These are phyloP conservation scores for Podochytrium sp. DNA, from an alignment of 192 early-diverging fungal species.

Conservation along the genomic window DNA sequence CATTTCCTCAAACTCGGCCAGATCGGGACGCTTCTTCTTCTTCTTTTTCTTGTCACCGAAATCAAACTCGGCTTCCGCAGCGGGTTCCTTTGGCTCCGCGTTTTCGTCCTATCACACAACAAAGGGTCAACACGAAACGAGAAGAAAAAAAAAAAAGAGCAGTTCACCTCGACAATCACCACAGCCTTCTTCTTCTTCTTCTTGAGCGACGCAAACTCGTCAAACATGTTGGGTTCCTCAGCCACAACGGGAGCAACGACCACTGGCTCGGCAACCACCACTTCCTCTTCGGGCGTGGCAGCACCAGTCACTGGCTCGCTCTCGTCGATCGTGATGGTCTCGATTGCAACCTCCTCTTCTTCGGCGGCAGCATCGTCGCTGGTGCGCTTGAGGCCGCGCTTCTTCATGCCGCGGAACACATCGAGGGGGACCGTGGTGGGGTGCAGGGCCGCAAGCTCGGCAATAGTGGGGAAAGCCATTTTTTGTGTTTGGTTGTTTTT, in stretches of 20 bases:
- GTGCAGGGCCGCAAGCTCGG: background rate
- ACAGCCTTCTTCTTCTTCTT: constrained; percentile 90
- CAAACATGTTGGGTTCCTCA: constrained; percentile 34
- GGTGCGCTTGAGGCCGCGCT: background rate
- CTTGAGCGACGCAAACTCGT: constrained; percentile 64
- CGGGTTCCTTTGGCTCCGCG: constrained; percentile 7
- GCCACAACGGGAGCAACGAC: background rate
- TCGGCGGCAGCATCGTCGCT: background rate
- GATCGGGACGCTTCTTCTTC: constrained; percentile 70
- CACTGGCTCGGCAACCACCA: background rate
- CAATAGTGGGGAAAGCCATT: background rate
- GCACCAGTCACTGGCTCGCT: background rate
- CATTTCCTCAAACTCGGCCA: constrained; percentile 87
- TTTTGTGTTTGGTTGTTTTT: no score
- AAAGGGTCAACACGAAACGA: background rate
- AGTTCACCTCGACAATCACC: constrained; percentile 22
- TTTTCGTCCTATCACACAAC: constrained; percentile 33
- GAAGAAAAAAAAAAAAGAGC: constrained; percentile 7
- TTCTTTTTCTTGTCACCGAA: constrained; percentile 84
- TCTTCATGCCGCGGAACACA: constrained; percentile 1
- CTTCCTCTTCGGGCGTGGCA: background rate
- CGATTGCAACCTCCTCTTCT: background rate
- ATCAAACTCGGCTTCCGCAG: constrained; percentile 33
- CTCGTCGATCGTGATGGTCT: background rate
- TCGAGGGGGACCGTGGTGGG: background rate